Evolutionary conservation across 495 filamentous ascomycete genomes (phyloP).

Genomic region (Hypoxylon crocopeplum): DNA sequence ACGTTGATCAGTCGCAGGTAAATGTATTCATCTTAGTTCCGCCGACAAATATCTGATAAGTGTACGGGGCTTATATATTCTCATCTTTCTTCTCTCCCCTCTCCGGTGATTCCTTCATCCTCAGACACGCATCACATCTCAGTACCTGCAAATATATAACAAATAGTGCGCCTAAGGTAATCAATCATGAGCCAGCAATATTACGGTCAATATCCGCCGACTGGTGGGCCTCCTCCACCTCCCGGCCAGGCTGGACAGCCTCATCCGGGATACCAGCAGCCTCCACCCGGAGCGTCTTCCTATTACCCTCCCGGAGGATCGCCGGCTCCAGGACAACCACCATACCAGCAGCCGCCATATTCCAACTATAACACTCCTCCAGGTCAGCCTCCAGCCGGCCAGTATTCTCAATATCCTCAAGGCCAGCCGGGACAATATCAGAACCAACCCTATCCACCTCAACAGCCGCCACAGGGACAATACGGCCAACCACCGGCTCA

Average conservation of each 20-base stretch:
- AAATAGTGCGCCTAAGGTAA: neutral
- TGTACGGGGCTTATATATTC: too few relatives aligned
- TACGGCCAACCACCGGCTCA: slow-evolving; percentile 16
- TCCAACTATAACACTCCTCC: slow-evolving; percentile 15
- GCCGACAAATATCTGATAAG: too few relatives aligned
- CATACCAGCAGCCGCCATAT: slow-evolving; percentile 18
- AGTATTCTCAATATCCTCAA: slow-evolving; percentile 24
- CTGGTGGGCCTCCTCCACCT: slow-evolving; percentile 6
- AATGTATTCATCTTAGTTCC: too few relatives aligned
- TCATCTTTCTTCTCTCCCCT: too few relatives aligned
- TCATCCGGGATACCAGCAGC: slow-evolving; percentile 17
- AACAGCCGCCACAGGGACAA: slow-evolving; percentile 43
- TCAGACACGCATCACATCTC: too few relatives aligned
- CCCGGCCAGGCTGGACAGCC: slow-evolving; percentile 8
- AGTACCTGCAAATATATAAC: neutral
- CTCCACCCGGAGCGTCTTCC: slow-evolving; percentile 4
- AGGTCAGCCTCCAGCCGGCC: slow-evolving; percentile 24
- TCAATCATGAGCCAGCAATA: slow-evolving; percentile 7
- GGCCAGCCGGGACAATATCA: slow-evolving; percentile 29
- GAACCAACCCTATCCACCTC: slow-evolving; percentile 42
- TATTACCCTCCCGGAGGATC: slow-evolving; percentile 18
- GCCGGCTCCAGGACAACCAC: slow-evolving; percentile 8
- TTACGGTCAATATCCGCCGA: slow-evolving; percentile 10
- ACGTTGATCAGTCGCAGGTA: too few relatives aligned
- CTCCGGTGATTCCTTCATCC: too few relatives aligned